These are phyloP conservation scores for Glarea lozoyensis DNA, from an alignment of 495 filamentous ascomycete genomes.

Conservation along the genomic window DNA sequence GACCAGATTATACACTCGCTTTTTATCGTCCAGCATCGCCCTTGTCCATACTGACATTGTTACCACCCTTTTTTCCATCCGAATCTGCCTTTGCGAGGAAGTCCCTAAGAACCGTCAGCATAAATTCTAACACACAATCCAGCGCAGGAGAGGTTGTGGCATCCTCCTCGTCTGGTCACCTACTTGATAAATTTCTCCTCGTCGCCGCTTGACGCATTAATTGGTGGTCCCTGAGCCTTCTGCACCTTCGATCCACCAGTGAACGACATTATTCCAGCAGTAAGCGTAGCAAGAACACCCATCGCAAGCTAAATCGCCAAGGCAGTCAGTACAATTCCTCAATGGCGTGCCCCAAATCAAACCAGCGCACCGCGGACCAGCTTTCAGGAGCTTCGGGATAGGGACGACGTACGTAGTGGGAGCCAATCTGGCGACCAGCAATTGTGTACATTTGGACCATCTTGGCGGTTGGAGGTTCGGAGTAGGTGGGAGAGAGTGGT, in stretches of 20 bases:
- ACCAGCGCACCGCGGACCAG: neutral
- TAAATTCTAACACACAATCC: neutral
- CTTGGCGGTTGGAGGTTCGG: slow-evolving; percentile 36
- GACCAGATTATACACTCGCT: neutral
- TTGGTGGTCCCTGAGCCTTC: slow-evolving; percentile 55
- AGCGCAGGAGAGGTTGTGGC: neutral
- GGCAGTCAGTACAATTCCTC: slow-evolving; percentile 10
- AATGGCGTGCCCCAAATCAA: slow-evolving; percentile 1
- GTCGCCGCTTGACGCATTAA: slow-evolving; percentile 81
- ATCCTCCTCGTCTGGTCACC: slow-evolving; percentile 23
- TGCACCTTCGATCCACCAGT: slow-evolving; percentile 55
- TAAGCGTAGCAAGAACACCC: slow-evolving; percentile 60
- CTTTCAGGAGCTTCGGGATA: slow-evolving; percentile 3
- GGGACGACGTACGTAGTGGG: slow-evolving; percentile 70
- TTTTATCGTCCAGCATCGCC: slow-evolving; percentile 54
- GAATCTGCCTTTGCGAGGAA: slow-evolving; percentile 67
- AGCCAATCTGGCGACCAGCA: slow-evolving; percentile 84
- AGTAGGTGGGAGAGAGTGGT: slow-evolving; percentile 30
- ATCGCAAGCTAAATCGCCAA: slow-evolving; percentile 66
- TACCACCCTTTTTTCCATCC: slow-evolving; percentile 52
- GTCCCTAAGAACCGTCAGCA: slow-evolving; percentile 47
- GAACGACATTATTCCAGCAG: slow-evolving; percentile 45
- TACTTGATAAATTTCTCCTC: slow-evolving; percentile 98
- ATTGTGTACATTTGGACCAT: slow-evolving; percentile 87
- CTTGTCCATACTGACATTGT: slow-evolving; percentile 53